Evolutionary conservation across 2,329 filamentous ascomycete genomes (phyloP).

Genomic region (Fusarium buxicola): DNA sequence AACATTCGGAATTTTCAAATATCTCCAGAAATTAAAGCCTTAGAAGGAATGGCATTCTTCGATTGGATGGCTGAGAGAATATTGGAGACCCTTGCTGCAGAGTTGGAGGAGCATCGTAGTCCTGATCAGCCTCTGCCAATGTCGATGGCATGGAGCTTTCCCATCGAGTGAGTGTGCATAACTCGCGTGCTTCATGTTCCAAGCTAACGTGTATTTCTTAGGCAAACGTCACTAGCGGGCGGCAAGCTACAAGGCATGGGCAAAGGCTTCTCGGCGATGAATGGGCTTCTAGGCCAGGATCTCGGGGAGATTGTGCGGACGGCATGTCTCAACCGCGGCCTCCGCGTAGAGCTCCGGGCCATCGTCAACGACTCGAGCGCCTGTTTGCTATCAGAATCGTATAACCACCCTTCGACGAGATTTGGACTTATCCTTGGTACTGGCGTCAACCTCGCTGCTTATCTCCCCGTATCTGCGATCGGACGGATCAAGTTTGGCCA

Average conservation of each 20-base stretch:
- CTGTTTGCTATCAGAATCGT: conserved; percentile 73
- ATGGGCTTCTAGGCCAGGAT: conserved; percentile 68
- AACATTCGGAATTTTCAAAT: conserved; percentile 68
- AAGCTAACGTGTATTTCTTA: conserved; percentile 48
- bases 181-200: not conserved
- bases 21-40: conserved; percentile 63
- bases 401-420: conserved; percentile 67
- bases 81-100: conserved; percentile 64
- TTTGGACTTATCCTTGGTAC: conserved; percentile 76
- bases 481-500: conserved; percentile 66
- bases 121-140: conserved; percentile 63
- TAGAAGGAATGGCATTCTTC: conserved; percentile 71
- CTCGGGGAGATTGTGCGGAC: conserved; percentile 68
- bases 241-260: conserved; percentile 73
- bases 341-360: conserved; percentile 67
- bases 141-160: conserved; percentile 77
- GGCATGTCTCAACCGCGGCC: conserved; percentile 62
- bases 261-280: conserved; percentile 71
- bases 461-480: conserved; percentile 69
- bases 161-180: conserved; percentile 69
- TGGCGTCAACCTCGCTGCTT: conserved; percentile 73
- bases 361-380: conserved; percentile 77
- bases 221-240: conserved; percentile 72
- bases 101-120: conserved; percentile 52
- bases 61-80: conserved; percentile 75